A percentile compares a stretch with the other conserved stretches of the same genome.
phyloP scores from a whole-genome alignment of 129 eudicot species.

The Helianthus tuberosus region DNA sequence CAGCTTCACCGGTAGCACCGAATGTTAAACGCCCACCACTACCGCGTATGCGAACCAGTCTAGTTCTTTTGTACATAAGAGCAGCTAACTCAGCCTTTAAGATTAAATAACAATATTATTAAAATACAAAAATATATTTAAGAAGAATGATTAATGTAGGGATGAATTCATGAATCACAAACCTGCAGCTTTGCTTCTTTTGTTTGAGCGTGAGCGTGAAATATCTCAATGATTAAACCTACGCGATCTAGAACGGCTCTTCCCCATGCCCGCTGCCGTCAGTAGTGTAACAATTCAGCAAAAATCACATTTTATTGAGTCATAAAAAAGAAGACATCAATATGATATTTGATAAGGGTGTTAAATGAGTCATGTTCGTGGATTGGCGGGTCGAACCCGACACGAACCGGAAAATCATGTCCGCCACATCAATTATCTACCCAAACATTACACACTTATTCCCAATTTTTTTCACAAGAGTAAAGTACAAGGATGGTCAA shows the following conservation, averaged over 20 bases:
- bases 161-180: slow-evolving; percentile 13
- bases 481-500: too few relatives aligned
- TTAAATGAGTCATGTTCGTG: too few relatives aligned
- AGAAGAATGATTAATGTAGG: not conserved
- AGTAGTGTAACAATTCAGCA: not conserved
- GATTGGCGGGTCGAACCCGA: too few relatives aligned
- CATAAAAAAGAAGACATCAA: not conserved
- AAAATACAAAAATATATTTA: slow-evolving; percentile 6
- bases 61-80: slow-evolving; percentile 85
- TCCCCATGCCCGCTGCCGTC: slow-evolving; percentile 71
- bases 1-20: slow-evolving; percentile 82
- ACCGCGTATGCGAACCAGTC: slow-evolving; percentile 96
- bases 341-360: not conserved
- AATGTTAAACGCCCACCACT: slow-evolving; percentile 78
- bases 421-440: too few relatives aligned
- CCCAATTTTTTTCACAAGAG: too few relatives aligned
- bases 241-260: slow-evolving; percentile 98
- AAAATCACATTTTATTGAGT: not conserved
- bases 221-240: slow-evolving; percentile 91
- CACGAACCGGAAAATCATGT: too few relatives aligned
- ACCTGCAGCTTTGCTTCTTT: slow-evolving; percentile 98
- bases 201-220: slow-evolving; percentile 97
- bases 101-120: not conserved
- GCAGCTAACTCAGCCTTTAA: slow-evolving; percentile 97
- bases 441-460: too few relatives aligned